phyloP scores from a whole-genome alignment of 768 basidiomycete genomes.

The Pisolithus microcarpus region DNA sequence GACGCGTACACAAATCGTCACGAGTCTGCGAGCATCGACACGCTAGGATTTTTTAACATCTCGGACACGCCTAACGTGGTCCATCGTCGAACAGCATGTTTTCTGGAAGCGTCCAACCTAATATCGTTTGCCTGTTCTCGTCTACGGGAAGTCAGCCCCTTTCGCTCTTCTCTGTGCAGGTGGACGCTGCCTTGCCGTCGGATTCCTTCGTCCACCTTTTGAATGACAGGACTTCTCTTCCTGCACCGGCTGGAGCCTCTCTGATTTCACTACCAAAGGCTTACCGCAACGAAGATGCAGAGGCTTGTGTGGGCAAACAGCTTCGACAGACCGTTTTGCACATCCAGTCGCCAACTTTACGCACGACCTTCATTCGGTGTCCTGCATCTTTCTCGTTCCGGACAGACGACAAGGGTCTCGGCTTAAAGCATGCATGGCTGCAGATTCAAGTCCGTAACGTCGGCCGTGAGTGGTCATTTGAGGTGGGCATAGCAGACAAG shows the following conservation, averaged over 20 bases:
- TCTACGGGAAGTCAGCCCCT: slow-evolving; percentile 62
- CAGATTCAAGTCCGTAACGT: slow-evolving; percentile 69
- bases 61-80: too few species aligned
- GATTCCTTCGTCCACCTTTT: slow-evolving; percentile 64
- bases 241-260: slow-evolving; percentile 34
- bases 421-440: slow-evolving; percentile 65
- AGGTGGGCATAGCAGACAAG: slow-evolving; percentile 67
- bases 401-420: slow-evolving; percentile 32
- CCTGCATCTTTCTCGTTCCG: slow-evolving; percentile 32
- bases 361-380: slow-evolving; percentile 59
- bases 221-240: slow-evolving; percentile 47
- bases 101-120: slow-evolving; percentile 49
- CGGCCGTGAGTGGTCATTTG: slow-evolving; percentile 65
- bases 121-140: slow-evolving; percentile 66
- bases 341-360: slow-evolving; percentile 69
- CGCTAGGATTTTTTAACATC: too few species aligned
- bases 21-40: too few species aligned
- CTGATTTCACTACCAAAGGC: slow-evolving; percentile 38
- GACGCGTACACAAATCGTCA: too few species aligned
- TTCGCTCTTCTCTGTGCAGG: slow-evolving; percentile 41
- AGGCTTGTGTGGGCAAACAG: slow-evolving; percentile 27
- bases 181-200: slow-evolving; percentile 44
- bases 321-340: slow-evolving; percentile 69
- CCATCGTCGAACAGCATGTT: too few species aligned
- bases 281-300: slow-evolving; percentile 21